phyloP scores from a whole-genome alignment of 2,329 filamentous ascomycete species.

The Elsinoe arachidis region DNA sequence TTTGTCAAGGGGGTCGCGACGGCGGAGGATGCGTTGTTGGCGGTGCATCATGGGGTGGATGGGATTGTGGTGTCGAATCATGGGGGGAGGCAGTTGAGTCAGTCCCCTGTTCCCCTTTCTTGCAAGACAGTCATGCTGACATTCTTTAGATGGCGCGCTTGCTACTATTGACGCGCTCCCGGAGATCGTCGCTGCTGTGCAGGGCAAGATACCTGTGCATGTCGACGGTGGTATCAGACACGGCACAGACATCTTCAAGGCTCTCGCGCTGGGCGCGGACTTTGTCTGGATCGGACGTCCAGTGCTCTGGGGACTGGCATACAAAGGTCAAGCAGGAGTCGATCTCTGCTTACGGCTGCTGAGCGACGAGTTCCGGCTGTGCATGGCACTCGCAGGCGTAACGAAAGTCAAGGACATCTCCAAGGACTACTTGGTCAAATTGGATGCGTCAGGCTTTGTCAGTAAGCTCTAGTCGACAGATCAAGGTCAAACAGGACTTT shows the following conservation, averaged over 20 bases:
- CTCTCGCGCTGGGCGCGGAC: slow-evolving; percentile 41
- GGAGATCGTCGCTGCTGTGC: slow-evolving; percentile 25
- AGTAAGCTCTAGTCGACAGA: slow-evolving; percentile 20
- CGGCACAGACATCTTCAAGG: slow-evolving; percentile 49
- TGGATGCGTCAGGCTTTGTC: slow-evolving; percentile 26
- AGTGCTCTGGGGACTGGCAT: slow-evolving; percentile 41
- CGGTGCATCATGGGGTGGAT: slow-evolving; percentile 35
- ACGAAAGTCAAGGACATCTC: slow-evolving; percentile 30
- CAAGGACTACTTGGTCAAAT: slow-evolving; percentile 34
- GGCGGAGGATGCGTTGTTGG: slow-evolving; percentile 35
- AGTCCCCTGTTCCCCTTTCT: neutral
- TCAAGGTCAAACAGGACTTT: neutral
- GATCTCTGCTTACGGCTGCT: slow-evolving; percentile 38
- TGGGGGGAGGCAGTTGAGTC: slow-evolving; percentile 30
- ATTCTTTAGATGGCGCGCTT: slow-evolving; percentile 39
- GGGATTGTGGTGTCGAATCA: slow-evolving; percentile 48
- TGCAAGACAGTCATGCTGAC: neutral
- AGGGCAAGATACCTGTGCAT: slow-evolving; percentile 45
- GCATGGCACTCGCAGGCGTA: slow-evolving; percentile 34
- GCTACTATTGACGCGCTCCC: slow-evolving; percentile 39
- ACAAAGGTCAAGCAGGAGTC: slow-evolving; percentile 30
- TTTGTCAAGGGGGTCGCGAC: slow-evolving; percentile 39
- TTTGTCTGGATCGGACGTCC: slow-evolving; percentile 38
- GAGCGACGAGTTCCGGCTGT: slow-evolving; percentile 30
- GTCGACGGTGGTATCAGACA: slow-evolving; percentile 50